phyloP scores from a whole-genome alignment of 805 yeast genomes.

The Wickerhamomyces alni region DNA sequence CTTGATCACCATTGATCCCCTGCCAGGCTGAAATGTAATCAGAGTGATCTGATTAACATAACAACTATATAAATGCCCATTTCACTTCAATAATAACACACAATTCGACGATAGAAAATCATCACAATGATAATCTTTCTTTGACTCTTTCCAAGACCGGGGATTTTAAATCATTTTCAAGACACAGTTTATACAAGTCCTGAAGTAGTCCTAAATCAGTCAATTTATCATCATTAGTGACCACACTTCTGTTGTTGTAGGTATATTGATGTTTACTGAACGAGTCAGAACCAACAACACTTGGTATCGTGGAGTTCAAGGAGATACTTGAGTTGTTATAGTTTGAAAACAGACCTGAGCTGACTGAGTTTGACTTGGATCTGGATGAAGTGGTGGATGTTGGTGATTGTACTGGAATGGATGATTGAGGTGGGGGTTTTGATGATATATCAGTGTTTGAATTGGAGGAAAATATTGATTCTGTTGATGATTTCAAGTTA shows the following conservation, averaged over 20 bases:
- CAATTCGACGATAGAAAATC: no score
- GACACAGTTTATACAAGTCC: constrained; percentile 17
- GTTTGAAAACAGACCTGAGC: constrained; percentile 7
- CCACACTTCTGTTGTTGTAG: neutral
- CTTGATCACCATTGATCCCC: no score
- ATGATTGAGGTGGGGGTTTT: constrained; percentile 3
- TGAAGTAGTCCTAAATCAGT: constrained; percentile 16
- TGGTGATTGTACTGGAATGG: neutral
- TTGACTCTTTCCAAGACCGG: constrained; percentile 17
- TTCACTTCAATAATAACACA: no score
- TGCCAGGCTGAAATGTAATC: no score
- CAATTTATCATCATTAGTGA: neutral
- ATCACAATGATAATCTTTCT: constrained; percentile 8
- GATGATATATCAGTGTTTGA: neutral
- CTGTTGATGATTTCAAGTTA: constrained; percentile 4
- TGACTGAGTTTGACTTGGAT: neutral
- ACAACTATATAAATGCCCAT: no score
- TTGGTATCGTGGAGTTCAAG: constrained; percentile 1
- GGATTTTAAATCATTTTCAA: constrained; percentile 15
- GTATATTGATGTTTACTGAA: no score
- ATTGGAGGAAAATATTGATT: constrained; percentile 5
- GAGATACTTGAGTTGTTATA: constrained; percentile 14
- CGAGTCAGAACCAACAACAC: constrained; percentile 1
- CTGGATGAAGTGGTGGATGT: neutral
- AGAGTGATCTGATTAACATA: no score